A percentile compares a stretch with the other conserved stretches of the same genome.
Conservation (phyloP, 352 stramenopile genomes). For the Phytophthora chlamydospora region DNA sequence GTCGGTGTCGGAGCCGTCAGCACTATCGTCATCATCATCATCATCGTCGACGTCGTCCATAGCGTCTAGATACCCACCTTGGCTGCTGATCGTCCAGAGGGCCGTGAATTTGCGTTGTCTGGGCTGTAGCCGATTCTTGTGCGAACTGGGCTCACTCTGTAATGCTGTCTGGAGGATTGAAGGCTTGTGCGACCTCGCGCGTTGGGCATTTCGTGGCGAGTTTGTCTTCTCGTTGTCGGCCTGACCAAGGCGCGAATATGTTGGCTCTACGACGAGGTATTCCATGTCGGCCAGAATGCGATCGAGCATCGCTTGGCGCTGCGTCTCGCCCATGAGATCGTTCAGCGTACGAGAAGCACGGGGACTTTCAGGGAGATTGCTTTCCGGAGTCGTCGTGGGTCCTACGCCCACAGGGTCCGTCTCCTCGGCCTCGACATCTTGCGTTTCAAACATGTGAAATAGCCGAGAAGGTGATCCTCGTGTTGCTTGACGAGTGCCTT, state of each 20-base stretch:
- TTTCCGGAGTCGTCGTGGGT: slow-evolving; percentile 2
- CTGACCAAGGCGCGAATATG: slow-evolving; percentile 34
- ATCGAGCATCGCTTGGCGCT: slow-evolving; percentile 64
- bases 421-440: slow-evolving; percentile 19
- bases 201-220: slow-evolving; percentile 7
- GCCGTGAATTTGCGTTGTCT: slow-evolving; percentile 47
- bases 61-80: slow-evolving; percentile 4
- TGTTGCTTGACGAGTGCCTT: not conserved
- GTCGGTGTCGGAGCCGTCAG: slow-evolving; percentile 7
- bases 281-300: slow-evolving; percentile 76
- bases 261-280: slow-evolving; percentile 41
- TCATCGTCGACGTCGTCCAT: slow-evolving; percentile 33
- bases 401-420: not conserved
- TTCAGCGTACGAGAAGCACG: slow-evolving; percentile 39
- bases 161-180: slow-evolving; percentile 23
- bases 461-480: slow-evolving; percentile 25
- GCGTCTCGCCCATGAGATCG: slow-evolving; percentile 64
- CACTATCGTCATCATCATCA: slow-evolving; percentile 14
- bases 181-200: slow-evolving; percentile 17
- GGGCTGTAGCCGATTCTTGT: slow-evolving; percentile 23
- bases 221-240: slow-evolving; percentile 1
- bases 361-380: slow-evolving; percentile 16
- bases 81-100: slow-evolving; percentile 29
- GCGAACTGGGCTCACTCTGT: slow-evolving; percentile 2
- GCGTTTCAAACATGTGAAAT: slow-evolving; percentile 30